Evolutionary conservation across 2,329 filamentous ascomycete species (phyloP), one percentile per base, ranked within the genome.

Genomic region (Verticillium nonalfalfae): DNA sequence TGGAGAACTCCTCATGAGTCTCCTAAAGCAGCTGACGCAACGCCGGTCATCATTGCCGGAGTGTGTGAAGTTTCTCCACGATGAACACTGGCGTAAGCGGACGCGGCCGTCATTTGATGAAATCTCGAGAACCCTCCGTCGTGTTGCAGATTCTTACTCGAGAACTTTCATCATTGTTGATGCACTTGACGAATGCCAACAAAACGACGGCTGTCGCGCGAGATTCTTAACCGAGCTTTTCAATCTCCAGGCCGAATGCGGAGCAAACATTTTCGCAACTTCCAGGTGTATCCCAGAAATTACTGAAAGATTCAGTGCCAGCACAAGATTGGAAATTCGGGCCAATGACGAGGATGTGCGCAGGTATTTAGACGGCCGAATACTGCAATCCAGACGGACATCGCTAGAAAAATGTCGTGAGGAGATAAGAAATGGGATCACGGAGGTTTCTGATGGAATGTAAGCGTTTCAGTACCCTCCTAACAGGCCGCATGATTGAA

Each of bases 1-100:
- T 2, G 36, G 61, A 1, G 60, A 66, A 21, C 59, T 76, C 3
- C 61, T 75, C 7, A 58, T 65, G 5, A 71, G 66, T 56, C 60
- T 77, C 9, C 35, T 75, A 2, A 72, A 71, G 60, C 75, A 76
- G 62, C 67, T 76, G 1, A 60, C 62, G 1, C 64, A 73, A 34
- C 7, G 11, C 39, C 39, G 14, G 13, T n/a, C 13, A 15, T 14
- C 39, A 15, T 14, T 10, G 57, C 7, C 62, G 26, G 6, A 11
- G 1, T 61, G 56, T 57, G 11, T 56, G 18, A 56, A 6, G 33
- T 14, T 6, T 15, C 33, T 56, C 13, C 18, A 56, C 33, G 0
- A 59, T 0, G 2, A 18, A 35, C 52, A 56, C 33, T 3, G n/a
- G n/a, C 7, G 13, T 11, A 21, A 56, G 14, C 31, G 54, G 9